Base-by-base conservation (phyloP, 2,329 filamentous ascomycete species). In the Paecilomyces fulvus region DNA sequence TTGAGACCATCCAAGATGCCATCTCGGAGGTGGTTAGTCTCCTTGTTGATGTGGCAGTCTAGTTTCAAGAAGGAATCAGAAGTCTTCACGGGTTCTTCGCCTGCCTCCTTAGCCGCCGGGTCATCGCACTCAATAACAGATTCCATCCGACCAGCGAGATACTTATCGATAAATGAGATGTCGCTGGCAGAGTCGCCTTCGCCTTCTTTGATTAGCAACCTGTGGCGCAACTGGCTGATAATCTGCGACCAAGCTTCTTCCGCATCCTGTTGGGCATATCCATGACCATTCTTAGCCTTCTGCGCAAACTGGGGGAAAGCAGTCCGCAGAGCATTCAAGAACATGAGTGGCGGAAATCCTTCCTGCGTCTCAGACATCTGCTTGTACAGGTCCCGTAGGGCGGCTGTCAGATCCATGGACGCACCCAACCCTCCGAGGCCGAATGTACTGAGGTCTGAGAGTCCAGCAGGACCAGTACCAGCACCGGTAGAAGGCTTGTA, bases 241-340 rank as follows among this genome's bases (percentile, higher is more conserved):
- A 99, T 95, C 70, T 97, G 92, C 20, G 92, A 94, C 91, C 92
- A 99, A 51, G 92, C 94, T 73, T 99, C 94, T 73, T 99, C 94
- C 0, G 94, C 94, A 76, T 99, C 94, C 75, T 99, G 94, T 74
- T 99, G 94, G n/a, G 94, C 92, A 68, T 87, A 97, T 6, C 89
- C 91, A 57, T 87, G 80, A 21, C 90, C 89, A 30, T 87, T 86
- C 70, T 89, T 92, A 55, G 90, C 84, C 67, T 84, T 87, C 75
- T 99, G 91, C 10, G 90, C 91, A 69, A 99, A 99, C 69, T 97
- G 94, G 9, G 94, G 94, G 68, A 90, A 96, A 0, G 85, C 81
- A 28, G 79, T 80, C 59, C 92, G 87, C 14, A 99, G 81, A 3
- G 90, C 83, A 64, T 85, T 86, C 58, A 99, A 79, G 66, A 99